phyloP scores from a whole-genome alignment of 441 rosid species.

The Iberis amara region DNA sequence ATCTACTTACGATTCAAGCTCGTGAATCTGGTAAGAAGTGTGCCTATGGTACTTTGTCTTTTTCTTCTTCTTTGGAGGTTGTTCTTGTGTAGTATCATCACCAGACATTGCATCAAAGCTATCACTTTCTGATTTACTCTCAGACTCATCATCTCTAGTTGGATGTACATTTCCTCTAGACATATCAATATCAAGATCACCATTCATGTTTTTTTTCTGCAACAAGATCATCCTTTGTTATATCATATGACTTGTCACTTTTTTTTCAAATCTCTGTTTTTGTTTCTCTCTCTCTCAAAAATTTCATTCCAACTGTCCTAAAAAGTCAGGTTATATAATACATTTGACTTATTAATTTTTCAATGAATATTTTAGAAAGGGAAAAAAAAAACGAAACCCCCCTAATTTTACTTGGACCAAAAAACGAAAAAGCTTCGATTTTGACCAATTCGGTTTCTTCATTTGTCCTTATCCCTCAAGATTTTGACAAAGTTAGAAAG shows the following conservation, averaged over 20 bases:
- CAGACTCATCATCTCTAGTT: constrained; percentile 39
- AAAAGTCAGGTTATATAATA: neutral
- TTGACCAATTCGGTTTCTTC: constrained; percentile 34
- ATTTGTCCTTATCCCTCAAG: constrained; percentile 37
- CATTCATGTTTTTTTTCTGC: constrained; percentile 51
- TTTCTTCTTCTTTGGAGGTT: constrained; percentile 26
- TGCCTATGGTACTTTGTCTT: constrained; percentile 32
- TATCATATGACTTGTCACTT: too few species aligned
- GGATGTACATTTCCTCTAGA: constrained; percentile 35
- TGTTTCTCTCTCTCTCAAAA: constrained; percentile 15
- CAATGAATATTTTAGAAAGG: constrained; percentile 6
- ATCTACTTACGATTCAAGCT: constrained; percentile 30
- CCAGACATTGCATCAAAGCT: constrained; percentile 49
- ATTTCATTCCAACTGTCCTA: constrained; percentile 10
- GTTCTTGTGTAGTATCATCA: constrained; percentile 31
- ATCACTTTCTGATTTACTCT: constrained; percentile 45
- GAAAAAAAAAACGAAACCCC: constrained; percentile 26
- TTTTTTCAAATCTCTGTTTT: neutral
- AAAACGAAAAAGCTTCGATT: constrained; percentile 19
- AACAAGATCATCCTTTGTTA: constrained; percentile 12
- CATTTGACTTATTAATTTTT: constrained; percentile 14
- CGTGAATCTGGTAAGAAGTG: constrained; percentile 36
- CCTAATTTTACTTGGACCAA: constrained; percentile 24
- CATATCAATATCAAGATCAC: constrained; percentile 24
- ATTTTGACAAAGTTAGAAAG: constrained; percentile 20